phyloP scores from a whole-genome alignment of 345 rosid species.

The Toxicodendron radicans region DNA sequence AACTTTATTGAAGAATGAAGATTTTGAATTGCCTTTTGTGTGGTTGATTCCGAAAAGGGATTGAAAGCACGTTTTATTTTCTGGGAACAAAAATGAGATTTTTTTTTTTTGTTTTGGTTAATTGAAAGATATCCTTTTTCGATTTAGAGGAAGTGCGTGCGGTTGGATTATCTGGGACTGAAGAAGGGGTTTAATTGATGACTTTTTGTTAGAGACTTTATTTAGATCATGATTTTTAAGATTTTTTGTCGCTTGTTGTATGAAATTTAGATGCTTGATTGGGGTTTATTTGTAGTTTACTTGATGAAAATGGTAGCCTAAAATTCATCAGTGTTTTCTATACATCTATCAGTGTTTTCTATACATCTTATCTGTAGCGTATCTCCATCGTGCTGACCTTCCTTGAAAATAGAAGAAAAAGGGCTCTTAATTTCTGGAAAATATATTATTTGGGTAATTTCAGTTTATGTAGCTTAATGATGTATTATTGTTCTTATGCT shows the following conservation, averaged over 20 bases:
- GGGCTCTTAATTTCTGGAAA: background rate
- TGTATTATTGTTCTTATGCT: conserved; percentile 2
- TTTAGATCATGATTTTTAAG: background rate
- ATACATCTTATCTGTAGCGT: no score
- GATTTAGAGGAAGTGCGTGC: background rate
- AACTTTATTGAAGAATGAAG: background rate
- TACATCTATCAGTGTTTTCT: no score
- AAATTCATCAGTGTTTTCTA: no score
- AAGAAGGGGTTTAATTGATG: background rate
- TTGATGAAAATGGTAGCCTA: no score
- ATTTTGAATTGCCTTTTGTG: background rate
- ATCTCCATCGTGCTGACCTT: background rate
- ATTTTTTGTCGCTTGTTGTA: background rate
- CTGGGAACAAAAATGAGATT: background rate
- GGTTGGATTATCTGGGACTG: background rate
- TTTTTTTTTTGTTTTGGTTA: background rate
- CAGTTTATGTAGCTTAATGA: background rate
- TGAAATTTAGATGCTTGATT: background rate
- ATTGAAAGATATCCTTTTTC: background rate
- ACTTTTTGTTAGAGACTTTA: background rate
- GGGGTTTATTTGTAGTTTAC: background rate
- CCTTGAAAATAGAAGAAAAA: background rate
- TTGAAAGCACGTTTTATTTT: background rate
- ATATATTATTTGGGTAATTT: background rate
- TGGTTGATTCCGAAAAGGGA: background rate